These are phyloP conservation scores for Sphenostylis stenocarpa DNA, from an alignment of 306 rosid genomes.

Conservation along the genomic window DNA sequence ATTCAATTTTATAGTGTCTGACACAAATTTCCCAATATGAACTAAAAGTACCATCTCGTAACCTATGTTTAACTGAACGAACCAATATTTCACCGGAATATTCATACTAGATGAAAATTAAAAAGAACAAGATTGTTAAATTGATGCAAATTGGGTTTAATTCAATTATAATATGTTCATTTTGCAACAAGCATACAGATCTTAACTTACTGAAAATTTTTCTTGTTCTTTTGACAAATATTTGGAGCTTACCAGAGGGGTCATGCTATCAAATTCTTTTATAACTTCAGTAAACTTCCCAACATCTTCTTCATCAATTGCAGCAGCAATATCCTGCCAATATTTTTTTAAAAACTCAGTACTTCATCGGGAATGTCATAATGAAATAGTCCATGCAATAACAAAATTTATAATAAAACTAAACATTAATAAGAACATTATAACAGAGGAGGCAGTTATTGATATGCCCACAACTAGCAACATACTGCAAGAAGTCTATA, in stretches of 20 bases:
- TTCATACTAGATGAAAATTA: background rate
- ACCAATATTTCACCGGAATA: background rate
- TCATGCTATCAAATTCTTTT: conserved; percentile 96
- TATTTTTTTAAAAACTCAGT: background rate
- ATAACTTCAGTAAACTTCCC: conserved; percentile 80
- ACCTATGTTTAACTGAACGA: background rate
- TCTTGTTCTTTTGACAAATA: no score
- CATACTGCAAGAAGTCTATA: conserved; percentile 75
- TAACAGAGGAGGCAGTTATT: background rate
- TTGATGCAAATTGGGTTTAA: background rate
- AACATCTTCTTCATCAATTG: conserved; percentile 83
- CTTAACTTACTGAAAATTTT: background rate
- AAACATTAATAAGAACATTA: background rate
- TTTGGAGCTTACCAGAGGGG: conserved; percentile 67
- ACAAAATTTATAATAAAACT: background rate
- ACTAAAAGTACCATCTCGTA: background rate
- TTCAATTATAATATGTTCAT: conserved; percentile 1
- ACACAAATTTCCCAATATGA: background rate
- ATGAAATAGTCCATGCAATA: background rate
- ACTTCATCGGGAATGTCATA: background rate
- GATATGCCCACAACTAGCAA: conserved; percentile 13
- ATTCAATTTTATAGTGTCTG: background rate
- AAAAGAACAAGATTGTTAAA: background rate
- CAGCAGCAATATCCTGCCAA: conserved; percentile 73
- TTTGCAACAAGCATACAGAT: background rate